Percentiles rank a stretch among this genome's conserved stretches.
These are phyloP conservation scores for Epithemia pelagica DNA, from an alignment of 108 stramenopile species.

Conservation along the genomic window DNA sequence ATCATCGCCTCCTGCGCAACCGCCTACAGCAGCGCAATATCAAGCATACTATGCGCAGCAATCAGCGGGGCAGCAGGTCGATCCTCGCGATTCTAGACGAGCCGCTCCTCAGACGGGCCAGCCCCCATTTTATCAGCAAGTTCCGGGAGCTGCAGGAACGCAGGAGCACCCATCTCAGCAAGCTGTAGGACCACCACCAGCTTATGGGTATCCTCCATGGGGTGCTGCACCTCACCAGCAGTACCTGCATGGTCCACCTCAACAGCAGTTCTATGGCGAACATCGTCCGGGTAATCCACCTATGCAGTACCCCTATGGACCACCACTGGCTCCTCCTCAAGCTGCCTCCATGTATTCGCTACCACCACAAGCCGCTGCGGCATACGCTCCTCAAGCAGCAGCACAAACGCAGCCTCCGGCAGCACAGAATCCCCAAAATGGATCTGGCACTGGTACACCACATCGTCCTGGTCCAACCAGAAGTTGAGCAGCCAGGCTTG, in stretches of 20 bases:
- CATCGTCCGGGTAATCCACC: not conserved
- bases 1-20: not conserved
- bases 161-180: not conserved
- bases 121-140: not conserved
- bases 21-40: not conserved
- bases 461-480: not conserved
- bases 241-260: slow-evolving; percentile 8
- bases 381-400: not conserved
- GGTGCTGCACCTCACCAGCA: not conserved
- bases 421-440: not conserved
- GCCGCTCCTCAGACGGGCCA: no score
- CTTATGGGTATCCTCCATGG: not conserved
- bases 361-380: not conserved
- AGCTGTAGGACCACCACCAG: not conserved
- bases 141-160: not conserved
- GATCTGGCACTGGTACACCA: not conserved
- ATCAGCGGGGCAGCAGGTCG: not conserved
- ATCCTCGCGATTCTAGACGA: no score
- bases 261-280: not conserved
- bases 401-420: not conserved
- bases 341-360: not conserved
- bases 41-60: not conserved
- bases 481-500: no score
- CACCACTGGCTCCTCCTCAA: not conserved
- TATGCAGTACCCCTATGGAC: not conserved